Base-by-base conservation (phyloP, 495 filamentous ascomycete species). In the Penicillium taxi region DNA sequence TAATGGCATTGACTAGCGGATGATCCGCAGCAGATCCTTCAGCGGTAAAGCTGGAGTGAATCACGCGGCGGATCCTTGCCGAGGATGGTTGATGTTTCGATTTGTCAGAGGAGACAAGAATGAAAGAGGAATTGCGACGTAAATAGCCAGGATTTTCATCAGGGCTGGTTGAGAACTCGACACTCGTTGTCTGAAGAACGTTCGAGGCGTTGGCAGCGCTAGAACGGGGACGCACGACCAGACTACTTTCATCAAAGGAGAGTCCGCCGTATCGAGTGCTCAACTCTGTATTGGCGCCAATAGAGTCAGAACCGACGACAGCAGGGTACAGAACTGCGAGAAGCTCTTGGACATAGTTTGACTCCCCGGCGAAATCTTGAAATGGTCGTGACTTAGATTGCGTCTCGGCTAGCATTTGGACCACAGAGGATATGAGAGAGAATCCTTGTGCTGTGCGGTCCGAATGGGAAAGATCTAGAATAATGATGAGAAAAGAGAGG, bases 91-190 rank as follows among this genome's bases (percentile, higher is more conserved):
- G 52, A 35, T 73, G 59, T 18, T 72, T 60, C 2, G 69, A 58
- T 32, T 73, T 70, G 33, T 88, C 78, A 9, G 84, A 78, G 9
- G 83, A 83, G 13, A 96, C 71, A 12, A 98, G 66, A 21, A 96
- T 79, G 48, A 96, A 96, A 5, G 89, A 91, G 6, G 91, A 96
- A 2, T 81, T 79, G 39, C 86, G 77, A 21, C 78, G 78, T 26
- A 61, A 14, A 80, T 70, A 44, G 70, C 74, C 47, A 64, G 73
- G 15, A 72, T 74, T 50, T 65, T 69, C 47, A 46, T 59, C 54
- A 36, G 52, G 62, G 50, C 45, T 52, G 27, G 72, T 56, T 48
- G 71, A 42, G 37, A 69, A 65, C 35, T 77, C 73, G 7, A 81
- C 64, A 16, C 68, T 77, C 4, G 80, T 73, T 13, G 85, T 90